Conservation (phyloP, 1,284 basidiomycete species). For the Coniferiporia sulphurascens region DNA sequence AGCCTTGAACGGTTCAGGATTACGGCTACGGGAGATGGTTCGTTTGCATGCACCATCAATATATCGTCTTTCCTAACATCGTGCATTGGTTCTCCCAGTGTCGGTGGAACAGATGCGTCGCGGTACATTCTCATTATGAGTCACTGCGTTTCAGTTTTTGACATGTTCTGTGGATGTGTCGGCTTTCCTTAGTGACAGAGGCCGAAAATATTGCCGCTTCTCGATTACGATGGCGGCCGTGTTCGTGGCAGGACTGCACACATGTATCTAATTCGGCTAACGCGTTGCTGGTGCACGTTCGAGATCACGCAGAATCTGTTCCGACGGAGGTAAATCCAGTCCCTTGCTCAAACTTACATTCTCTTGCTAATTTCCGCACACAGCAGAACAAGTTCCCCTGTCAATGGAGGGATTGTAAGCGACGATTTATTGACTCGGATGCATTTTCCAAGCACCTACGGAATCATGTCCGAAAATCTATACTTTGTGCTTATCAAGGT, state of each 20-base stretch:
- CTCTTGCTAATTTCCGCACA: constrained; percentile 5
- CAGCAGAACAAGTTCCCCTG: constrained; percentile 35
- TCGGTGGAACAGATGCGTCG: background rate
- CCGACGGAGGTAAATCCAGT: constrained; percentile 23
- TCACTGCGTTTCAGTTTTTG: background rate
- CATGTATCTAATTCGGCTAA: constrained; percentile 48
- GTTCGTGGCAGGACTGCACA: constrained; percentile 57
- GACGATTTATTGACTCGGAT: constrained; percentile 30
- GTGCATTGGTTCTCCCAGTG: background rate
- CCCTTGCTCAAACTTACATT: constrained; percentile 4
- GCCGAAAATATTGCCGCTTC: constrained; percentile 42
- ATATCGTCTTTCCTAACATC: too few species aligned
- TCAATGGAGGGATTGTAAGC: constrained; percentile 44
- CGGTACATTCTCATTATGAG: constrained; percentile 3
- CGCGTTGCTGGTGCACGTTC: constrained; percentile 46
- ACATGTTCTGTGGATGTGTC: constrained; percentile 6
- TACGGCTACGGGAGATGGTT: constrained; percentile 4
- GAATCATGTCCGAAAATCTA: constrained; percentile 37
- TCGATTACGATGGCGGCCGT: constrained; percentile 42
- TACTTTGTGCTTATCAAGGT: constrained; percentile 48
- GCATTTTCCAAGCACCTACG: constrained; percentile 37
- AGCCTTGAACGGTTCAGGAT: background rate
- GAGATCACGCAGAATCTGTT: constrained; percentile 31
- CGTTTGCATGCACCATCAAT: constrained; percentile 8
- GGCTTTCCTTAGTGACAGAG: constrained; percentile 31